Evolutionary conservation across 1,284 basidiomycete species (phyloP).

Genomic region (Puccinia hordei): DNA sequence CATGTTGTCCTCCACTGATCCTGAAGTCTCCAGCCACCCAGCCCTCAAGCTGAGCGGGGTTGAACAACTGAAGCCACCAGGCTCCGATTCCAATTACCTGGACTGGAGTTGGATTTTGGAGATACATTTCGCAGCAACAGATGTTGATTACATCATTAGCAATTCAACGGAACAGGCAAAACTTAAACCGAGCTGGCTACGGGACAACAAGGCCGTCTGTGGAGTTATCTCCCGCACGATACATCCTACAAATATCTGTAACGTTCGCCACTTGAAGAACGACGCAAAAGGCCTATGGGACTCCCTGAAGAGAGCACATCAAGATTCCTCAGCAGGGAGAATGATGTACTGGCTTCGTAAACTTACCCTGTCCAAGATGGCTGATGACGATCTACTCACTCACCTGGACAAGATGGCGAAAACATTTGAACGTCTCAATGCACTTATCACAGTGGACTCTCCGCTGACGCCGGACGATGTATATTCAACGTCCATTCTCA

Average conservation of each 20-base stretch:
- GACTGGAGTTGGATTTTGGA: conserved; percentile 12
- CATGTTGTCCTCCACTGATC: no score
- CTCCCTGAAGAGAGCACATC: neutral
- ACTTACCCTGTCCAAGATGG: no score
- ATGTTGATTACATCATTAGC: conserved; percentile 6
- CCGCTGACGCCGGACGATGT: no score
- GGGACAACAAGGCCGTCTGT: conserved; percentile 12
- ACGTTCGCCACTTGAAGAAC: no score
- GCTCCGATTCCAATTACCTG: no score
- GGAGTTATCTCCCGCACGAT: neutral
- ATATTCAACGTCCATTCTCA: no score
- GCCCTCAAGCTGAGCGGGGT: neutral
- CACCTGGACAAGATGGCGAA: conserved; percentile 7
- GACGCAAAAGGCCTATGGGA: no score
- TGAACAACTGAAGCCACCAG: no score
- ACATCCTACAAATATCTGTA: neutral
- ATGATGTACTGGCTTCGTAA: neutral
- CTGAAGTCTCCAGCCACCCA: neutral
- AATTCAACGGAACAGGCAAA: no score
- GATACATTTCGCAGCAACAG: neutral
- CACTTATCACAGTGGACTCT: neutral
- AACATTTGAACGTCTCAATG: neutral
- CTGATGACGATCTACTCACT: neutral
- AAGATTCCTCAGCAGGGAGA: neutral
- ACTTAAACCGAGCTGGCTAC: neutral